Conservation (phyloP, 176 grass and related monocot genomes). For the Avena sativa region DNA sequence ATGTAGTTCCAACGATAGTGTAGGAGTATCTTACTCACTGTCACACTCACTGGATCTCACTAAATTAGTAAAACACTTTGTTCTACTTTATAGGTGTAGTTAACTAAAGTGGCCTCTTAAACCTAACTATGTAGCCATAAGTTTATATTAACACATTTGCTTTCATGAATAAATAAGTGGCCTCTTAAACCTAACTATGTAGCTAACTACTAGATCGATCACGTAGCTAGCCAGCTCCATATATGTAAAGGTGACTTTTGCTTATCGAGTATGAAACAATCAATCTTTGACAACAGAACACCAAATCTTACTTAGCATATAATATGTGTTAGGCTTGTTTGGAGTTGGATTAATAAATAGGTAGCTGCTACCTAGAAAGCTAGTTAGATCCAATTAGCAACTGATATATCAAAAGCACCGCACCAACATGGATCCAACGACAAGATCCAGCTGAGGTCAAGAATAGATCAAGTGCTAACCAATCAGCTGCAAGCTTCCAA, state of each 20-base stretch:
- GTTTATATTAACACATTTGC: conserved; percentile 35
- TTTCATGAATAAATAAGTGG: not conserved
- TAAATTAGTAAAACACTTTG: conserved; percentile 36
- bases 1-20: conserved; percentile 17
- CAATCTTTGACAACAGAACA: conserved; percentile 50
- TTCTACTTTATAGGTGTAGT: conserved; percentile 15
- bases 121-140: conserved; percentile 44
- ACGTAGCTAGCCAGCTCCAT: not conserved
- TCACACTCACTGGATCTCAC: conserved; percentile 49
- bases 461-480: conserved; percentile 13
- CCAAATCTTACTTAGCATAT: conserved; percentile 48
- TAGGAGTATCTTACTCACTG: conserved; percentile 28
- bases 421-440: conserved; percentile 22
- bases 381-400: conserved; percentile 35
- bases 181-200: conserved; percentile 11
- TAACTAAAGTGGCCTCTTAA: conserved; percentile 30
- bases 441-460: conserved; percentile 34
- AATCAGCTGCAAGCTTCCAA: conserved; percentile 37
- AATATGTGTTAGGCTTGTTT: conserved; percentile 20
- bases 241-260: conserved; percentile 40
- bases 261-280: conserved; percentile 39
- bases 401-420: conserved; percentile 41
- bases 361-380: conserved; percentile 16
- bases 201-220: conserved; percentile 32
- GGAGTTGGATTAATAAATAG: conserved; percentile 35